Conservation (phyloP, 75 land plant species). For the Picea sitchensis region DNA sequence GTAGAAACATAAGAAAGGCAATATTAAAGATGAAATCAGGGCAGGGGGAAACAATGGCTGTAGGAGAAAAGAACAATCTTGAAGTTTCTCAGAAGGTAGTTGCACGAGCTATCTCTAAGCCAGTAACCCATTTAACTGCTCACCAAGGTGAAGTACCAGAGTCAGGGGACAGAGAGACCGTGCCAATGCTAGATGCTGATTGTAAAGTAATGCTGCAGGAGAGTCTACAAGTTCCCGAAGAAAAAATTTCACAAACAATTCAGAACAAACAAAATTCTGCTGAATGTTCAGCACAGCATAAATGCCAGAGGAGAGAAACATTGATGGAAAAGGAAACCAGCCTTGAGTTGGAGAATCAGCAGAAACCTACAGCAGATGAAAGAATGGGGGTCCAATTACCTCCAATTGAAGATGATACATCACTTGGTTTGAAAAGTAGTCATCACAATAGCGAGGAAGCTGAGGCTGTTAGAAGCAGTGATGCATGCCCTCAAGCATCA, state of each 20-base stretch:
- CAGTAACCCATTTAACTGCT: neutral
- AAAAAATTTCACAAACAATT: slow-evolving; percentile 2
- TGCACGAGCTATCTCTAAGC: neutral
- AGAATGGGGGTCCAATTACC: neutral
- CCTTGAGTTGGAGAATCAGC: neutral
- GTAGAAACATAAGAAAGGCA: slow-evolving; percentile 10
- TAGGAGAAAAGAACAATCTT: neutral
- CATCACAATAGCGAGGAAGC: slow-evolving; percentile 1
- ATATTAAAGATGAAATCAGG: slow-evolving; percentile 15
- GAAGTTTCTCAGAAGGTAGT: slow-evolving; percentile 2
- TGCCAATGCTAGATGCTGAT: neutral
- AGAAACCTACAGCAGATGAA: neutral
- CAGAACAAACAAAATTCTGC: slow-evolving; percentile 4
- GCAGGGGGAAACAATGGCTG: neutral
- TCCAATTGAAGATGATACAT: neutral
- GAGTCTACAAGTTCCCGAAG: neutral
- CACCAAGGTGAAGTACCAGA: slow-evolving; percentile 1
- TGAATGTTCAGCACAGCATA: neutral
- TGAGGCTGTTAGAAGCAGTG: slow-evolving; percentile 12
- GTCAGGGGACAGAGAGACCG: neutral
- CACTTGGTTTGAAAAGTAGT: neutral
- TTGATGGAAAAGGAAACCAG: neutral
- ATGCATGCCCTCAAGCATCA: neutral
- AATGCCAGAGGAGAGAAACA: slow-evolving; percentile 6
- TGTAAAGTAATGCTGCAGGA: neutral